These are phyloP conservation scores for Comarum palustre DNA, from an alignment of 306 rosid genomes.

Conservation along the genomic window DNA sequence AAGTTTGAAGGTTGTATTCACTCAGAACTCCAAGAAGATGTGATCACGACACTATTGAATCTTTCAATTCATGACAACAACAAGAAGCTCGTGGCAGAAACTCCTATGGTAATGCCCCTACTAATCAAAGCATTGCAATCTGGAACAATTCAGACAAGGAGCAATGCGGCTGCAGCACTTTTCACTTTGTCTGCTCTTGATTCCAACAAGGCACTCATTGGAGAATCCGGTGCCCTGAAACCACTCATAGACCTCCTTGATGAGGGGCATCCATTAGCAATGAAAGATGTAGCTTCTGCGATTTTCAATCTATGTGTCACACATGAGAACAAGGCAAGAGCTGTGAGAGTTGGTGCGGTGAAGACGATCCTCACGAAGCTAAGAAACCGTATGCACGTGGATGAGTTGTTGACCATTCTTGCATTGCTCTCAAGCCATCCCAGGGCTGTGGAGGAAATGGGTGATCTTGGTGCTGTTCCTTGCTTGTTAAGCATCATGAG, in stretches of 20 bases:
- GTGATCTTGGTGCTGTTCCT: slow-evolving; percentile 66
- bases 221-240: slow-evolving; percentile 69
- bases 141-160: slow-evolving; percentile 76
- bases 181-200: slow-evolving; percentile 88
- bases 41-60: slow-evolving; percentile 81
- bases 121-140: slow-evolving; percentile 61
- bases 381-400: slow-evolving; percentile 43
- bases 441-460: slow-evolving; percentile 71
- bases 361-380: slow-evolving; percentile 58
- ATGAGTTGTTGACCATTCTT: slow-evolving; percentile 70
- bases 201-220: slow-evolving; percentile 82
- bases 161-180: slow-evolving; percentile 84
- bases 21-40: slow-evolving; percentile 74
- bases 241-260: slow-evolving; percentile 69
- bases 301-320: slow-evolving; percentile 66
- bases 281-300: slow-evolving; percentile 88
- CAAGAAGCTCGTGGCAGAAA: slow-evolving; percentile 81
- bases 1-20: slow-evolving; percentile 32
- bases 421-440: slow-evolving; percentile 70
- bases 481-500: slow-evolving; percentile 56
- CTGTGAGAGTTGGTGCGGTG: slow-evolving; percentile 65
- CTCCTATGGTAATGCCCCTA: slow-evolving; percentile 60
- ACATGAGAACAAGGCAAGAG: slow-evolving; percentile 77
- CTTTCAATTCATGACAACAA: slow-evolving; percentile 83
- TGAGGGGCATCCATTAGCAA: slow-evolving; percentile 69